A percentile compares a stretch with the other conserved stretches of the same genome.
Conservation (phyloP, 2,329 filamentous ascomycete species). For the Pseudogymnoascus sp. region DNA sequence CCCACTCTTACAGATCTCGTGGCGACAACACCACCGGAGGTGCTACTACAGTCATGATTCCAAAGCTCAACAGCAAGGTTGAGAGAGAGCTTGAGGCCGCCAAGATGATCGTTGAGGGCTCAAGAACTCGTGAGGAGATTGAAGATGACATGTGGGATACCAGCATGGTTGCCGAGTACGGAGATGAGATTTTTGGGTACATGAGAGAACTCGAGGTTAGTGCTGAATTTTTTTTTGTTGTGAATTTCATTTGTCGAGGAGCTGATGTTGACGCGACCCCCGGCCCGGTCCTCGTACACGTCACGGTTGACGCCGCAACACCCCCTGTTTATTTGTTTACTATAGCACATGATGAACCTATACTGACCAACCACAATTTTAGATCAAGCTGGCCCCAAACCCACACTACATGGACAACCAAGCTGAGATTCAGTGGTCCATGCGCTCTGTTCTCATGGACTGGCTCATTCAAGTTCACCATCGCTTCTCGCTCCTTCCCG, state of each 20-base stretch:
- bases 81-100: slow-evolving; percentile 67
- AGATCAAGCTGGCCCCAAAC: slow-evolving; percentile 78
- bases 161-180: slow-evolving; percentile 96
- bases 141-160: slow-evolving; percentile 90
- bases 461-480: slow-evolving; percentile 96
- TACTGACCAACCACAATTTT: slow-evolving; percentile 27
- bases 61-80: slow-evolving; percentile 62
- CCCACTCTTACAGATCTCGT: slow-evolving; percentile 69
- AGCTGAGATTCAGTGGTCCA: slow-evolving; percentile 97
- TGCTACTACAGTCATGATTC: slow-evolving; percentile 61
- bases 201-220: slow-evolving; percentile 82
- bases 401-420: slow-evolving; percentile 95
- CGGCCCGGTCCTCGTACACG: slow-evolving; percentile 14
- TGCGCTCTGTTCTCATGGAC: slow-evolving; percentile 95
- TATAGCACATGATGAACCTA: slow-evolving; percentile 19
- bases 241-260: background rate
- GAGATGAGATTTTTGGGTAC: slow-evolving; percentile 90
- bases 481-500: slow-evolving; percentile 83
- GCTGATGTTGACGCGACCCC: slow-evolving; percentile 17
- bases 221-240: slow-evolving; percentile 16
- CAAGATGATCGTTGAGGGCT: slow-evolving; percentile 26
- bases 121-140: slow-evolving; percentile 59
- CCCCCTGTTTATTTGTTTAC: slow-evolving; percentile 18
- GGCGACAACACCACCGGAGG: slow-evolving; percentile 66
- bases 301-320: slow-evolving; percentile 19